These are phyloP conservation scores for Sugiyamaella castrensis DNA, from an alignment of 1,139 yeast species.

Conservation along the genomic window DNA sequence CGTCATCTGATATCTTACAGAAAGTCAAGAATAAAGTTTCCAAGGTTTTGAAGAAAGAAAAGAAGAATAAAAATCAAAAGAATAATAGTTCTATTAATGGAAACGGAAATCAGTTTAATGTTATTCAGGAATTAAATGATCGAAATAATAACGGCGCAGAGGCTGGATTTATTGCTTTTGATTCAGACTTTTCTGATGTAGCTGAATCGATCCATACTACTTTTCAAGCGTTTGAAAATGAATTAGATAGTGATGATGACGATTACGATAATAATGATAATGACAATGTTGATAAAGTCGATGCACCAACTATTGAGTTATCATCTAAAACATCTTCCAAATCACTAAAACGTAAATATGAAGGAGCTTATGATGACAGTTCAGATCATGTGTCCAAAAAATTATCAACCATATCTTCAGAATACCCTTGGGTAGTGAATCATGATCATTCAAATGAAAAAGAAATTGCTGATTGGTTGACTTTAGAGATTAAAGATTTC, in stretches of 20 bases:
- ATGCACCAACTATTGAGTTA: slow-evolving; percentile 7
- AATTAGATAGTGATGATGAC: slow-evolving; percentile 13
- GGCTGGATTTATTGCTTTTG: slow-evolving; percentile 27
- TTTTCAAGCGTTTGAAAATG: slow-evolving; percentile 28
- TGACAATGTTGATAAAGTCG: slow-evolving; percentile 10
- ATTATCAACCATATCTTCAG: slow-evolving; percentile 29
- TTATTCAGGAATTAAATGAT: not conserved
- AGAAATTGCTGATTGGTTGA: slow-evolving; percentile 83
- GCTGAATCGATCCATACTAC: slow-evolving; percentile 27
- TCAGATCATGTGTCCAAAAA: slow-evolving; percentile 27
- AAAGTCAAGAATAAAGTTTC: not conserved
- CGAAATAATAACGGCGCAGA: not conserved
- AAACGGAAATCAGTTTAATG: not conserved
- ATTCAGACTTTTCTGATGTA: slow-evolving; percentile 24
- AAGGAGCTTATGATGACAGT: slow-evolving; percentile 24
- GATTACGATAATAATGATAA: slow-evolving; percentile 8
- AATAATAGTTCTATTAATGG: slow-evolving; percentile 20
- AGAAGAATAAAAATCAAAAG: slow-evolving; percentile 44
- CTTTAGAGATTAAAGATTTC: slow-evolving; percentile 83
- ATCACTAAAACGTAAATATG: slow-evolving; percentile 22
- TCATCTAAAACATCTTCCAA: slow-evolving; percentile 20
- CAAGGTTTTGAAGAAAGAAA: not conserved
- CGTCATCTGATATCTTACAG: not conserved
- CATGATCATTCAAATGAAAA: slow-evolving; percentile 71
- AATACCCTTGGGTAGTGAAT: slow-evolving; percentile 77